phyloP scores from a whole-genome alignment of 2,329 filamentous ascomycete genomes.

The Tolypocladium amazonense region DNA sequence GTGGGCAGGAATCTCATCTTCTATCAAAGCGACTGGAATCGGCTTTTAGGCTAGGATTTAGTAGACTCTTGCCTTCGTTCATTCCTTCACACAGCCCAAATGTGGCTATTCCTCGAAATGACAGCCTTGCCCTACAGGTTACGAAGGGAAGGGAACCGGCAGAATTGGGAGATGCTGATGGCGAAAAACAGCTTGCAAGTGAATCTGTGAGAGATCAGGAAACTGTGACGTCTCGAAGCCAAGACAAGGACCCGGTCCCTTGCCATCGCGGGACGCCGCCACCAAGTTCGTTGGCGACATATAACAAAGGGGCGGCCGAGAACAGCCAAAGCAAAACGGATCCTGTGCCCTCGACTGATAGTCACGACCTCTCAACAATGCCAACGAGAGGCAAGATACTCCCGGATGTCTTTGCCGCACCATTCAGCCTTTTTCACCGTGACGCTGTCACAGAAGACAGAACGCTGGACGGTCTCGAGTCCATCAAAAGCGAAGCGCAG shows the following conservation, averaged over 20 bases:
- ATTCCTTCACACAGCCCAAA: conserved; percentile 1
- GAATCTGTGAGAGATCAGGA: background rate
- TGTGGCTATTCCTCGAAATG: background rate
- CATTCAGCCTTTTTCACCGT: conserved; percentile 9
- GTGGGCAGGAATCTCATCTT: conserved; percentile 9
- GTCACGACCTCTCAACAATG: background rate
- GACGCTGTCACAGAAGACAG: background rate
- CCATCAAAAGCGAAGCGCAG: background rate
- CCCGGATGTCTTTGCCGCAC: conserved; percentile 10
- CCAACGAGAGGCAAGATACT: background rate
- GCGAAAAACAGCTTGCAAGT: background rate
- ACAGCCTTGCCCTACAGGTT: too few species aligned
- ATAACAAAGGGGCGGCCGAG: background rate
- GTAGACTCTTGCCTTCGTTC: conserved; percentile 2
- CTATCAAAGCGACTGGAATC: conserved; percentile 19
- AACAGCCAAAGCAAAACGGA: background rate
- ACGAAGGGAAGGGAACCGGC: background rate
- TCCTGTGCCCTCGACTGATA: background rate
- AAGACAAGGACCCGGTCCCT: background rate
- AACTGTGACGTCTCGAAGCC: background rate
- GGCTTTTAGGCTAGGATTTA: conserved; percentile 10
- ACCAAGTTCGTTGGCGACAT: background rate
- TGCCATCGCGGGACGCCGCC: background rate
- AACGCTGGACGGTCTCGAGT: background rate
- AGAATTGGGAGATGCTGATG: background rate